phyloP scores from a whole-genome alignment of 163 green algal species.

The Chlamydomonas reinhardtii region DNA sequence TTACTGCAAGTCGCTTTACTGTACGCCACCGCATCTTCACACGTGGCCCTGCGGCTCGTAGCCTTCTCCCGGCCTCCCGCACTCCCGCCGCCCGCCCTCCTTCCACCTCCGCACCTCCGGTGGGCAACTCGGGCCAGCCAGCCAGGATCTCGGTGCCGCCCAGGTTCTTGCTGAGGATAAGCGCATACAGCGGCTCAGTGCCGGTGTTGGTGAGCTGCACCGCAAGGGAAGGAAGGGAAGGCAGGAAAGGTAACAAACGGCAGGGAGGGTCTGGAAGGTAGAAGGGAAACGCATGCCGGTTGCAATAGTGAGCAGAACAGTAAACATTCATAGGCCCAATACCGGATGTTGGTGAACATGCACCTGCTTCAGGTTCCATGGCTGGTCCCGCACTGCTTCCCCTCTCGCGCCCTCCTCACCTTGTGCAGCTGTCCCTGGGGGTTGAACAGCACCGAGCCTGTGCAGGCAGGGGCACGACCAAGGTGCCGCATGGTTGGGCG shows the following conservation, averaged over 20 bases:
- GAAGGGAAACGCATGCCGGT: too few relatives aligned
- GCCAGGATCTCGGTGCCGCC: conserved; percentile 14
- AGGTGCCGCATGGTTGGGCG: too few relatives aligned
- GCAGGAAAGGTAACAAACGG: background rate
- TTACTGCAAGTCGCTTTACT: too few relatives aligned
- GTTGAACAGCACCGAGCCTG: conserved; percentile 3
- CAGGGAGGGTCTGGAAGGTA: too few relatives aligned
- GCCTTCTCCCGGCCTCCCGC: too few relatives aligned
- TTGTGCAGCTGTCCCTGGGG: conserved; percentile 20
- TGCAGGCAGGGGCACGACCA: background rate
- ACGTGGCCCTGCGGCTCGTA: too few relatives aligned
- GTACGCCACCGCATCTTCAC: too few relatives aligned
- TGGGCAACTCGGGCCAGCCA: conserved; percentile 14
- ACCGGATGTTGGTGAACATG: too few relatives aligned
- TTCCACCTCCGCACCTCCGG: background rate
- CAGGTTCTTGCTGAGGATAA: background rate
- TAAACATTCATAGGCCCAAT: too few relatives aligned
- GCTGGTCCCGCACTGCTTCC: background rate
- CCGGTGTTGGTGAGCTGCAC: conserved; percentile 9
- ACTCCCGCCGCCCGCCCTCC: too few relatives aligned
- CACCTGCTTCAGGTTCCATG: too few relatives aligned
- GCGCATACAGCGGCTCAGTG: background rate
- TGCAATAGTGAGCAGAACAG: too few relatives aligned
- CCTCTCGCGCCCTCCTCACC: background rate
- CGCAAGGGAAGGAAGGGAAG: background rate